Evolutionary conservation across 2,329 filamentous ascomycete species (phyloP).

Genomic region (Epichloe coenophiala): DNA sequence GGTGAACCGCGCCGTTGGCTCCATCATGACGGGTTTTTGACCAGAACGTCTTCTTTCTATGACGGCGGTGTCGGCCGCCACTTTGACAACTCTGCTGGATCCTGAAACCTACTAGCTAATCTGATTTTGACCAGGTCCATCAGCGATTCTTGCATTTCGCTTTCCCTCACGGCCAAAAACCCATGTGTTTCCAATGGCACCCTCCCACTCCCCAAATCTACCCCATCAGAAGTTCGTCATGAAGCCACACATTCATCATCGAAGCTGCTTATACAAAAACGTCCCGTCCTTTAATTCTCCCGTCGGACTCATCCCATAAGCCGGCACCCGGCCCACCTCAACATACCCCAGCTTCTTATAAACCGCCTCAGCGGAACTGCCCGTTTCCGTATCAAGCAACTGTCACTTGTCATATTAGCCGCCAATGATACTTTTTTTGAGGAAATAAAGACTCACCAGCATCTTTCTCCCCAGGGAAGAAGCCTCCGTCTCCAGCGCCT

Average conservation of each 20-base stretch:
- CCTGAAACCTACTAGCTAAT: too few species aligned
- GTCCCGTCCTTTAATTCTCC: slow-evolving; percentile 36
- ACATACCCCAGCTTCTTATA: slow-evolving; percentile 44
- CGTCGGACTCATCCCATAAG: slow-evolving; percentile 35
- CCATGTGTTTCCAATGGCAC: too few species aligned
- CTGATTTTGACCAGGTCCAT: too few species aligned
- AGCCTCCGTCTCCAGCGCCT: slow-evolving; percentile 41
- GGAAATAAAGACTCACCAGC: slow-evolving; percentile 29
- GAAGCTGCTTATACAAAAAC: slow-evolving; percentile 47
- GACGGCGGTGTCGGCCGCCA: too few species aligned
- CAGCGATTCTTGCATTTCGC: too few species aligned
- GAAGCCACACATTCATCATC: background rate
- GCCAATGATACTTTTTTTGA: background rate
- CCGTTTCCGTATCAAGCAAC: slow-evolving; percentile 39
- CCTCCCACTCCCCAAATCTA: too few species aligned
- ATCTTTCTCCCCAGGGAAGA: slow-evolving; percentile 31
- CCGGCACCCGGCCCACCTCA: slow-evolving; percentile 40
- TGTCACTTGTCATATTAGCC: slow-evolving; percentile 10
- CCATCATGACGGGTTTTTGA: too few species aligned
- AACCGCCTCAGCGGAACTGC: slow-evolving; percentile 36
- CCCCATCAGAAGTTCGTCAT: background rate
- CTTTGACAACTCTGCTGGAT: too few species aligned
- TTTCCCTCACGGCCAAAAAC: background rate
- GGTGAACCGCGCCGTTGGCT: too few species aligned
- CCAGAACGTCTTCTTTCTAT: too few species aligned